These are phyloP conservation scores for Ogataea hybrid DNA, from an alignment of 1,139 yeast species.

Conservation along the genomic window DNA sequence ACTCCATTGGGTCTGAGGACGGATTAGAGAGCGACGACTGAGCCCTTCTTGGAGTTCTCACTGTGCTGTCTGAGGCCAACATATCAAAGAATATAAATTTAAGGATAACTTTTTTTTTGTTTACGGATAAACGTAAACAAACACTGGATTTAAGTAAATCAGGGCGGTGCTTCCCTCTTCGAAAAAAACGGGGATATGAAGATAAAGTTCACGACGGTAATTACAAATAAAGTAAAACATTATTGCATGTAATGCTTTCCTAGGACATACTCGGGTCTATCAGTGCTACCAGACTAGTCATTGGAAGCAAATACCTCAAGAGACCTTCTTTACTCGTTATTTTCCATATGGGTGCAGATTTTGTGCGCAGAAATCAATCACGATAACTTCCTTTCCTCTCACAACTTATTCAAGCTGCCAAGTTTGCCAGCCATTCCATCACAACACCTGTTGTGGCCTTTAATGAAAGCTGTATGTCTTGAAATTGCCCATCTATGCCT, in stretches of 20 bases:
- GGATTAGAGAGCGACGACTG: constrained; percentile 31
- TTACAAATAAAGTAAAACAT: not conserved
- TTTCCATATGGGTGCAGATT: too few relatives aligned
- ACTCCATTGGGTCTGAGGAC: constrained; percentile 23
- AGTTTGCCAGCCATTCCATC: too few relatives aligned
- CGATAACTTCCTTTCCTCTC: too few relatives aligned
- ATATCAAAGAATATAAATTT: constrained; percentile 5
- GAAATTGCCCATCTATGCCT: too few relatives aligned
- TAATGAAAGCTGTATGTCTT: too few relatives aligned
- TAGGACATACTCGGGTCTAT: not conserved
- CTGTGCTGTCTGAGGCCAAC: constrained; percentile 22
- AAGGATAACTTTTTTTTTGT: constrained; percentile 2
- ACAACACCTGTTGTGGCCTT: too few relatives aligned
- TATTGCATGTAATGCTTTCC: too few relatives aligned
- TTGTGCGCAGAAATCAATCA: too few relatives aligned
- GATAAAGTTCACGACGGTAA: not conserved
- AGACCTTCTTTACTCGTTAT: too few relatives aligned
- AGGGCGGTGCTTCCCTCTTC: constrained; percentile 4
- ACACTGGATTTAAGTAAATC: constrained; percentile 5
- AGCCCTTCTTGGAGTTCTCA: constrained; percentile 28
- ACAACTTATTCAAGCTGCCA: too few relatives aligned
- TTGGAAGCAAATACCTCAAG: too few relatives aligned
- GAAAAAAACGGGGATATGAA: not conserved
- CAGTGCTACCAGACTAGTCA: not conserved
- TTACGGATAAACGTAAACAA: constrained; percentile 11